These are phyloP conservation scores for Penicillium taxi DNA, from an alignment of 495 filamentous ascomycete genomes.

Conservation along the genomic window DNA sequence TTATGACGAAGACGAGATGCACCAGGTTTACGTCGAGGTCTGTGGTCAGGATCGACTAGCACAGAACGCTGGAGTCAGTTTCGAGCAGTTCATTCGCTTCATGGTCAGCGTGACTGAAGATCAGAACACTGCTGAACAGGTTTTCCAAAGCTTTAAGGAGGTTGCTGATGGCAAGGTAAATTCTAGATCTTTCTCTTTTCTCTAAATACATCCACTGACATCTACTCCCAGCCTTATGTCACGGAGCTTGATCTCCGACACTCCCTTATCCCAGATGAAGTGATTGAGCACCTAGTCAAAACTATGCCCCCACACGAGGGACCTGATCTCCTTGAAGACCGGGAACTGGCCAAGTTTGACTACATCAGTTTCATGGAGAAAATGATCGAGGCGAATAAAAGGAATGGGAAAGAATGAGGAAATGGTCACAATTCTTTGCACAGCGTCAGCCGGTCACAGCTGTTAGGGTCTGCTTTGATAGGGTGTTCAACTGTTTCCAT, in stretches of 20 bases:
- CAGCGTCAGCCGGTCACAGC: constrained; percentile 23
- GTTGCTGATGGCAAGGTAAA: constrained; percentile 90
- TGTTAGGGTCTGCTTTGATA: constrained; percentile 15
- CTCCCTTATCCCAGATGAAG: constrained; percentile 86
- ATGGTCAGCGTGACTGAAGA: constrained; percentile 99
- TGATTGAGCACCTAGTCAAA: constrained; percentile 83
- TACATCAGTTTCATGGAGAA: constrained; percentile 91
- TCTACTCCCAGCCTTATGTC: constrained; percentile 63
- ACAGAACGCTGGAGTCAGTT: constrained; percentile 62
- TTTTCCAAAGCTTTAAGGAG: constrained; percentile 92
- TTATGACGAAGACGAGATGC: constrained; percentile 95
- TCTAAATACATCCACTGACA: constrained; percentile 13
- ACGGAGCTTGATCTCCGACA: constrained; percentile 95
- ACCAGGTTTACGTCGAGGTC: constrained; percentile 77
- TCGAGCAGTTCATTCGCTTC: constrained; percentile 97
- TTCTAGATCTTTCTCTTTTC: constrained; percentile 3
- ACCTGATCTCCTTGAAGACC: constrained; percentile 69
- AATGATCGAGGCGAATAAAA: constrained; percentile 41
- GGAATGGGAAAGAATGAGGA: constrained; percentile 25
- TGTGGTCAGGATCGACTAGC: constrained; percentile 42
- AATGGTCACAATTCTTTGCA: constrained; percentile 15
- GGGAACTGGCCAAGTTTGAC: constrained; percentile 73
- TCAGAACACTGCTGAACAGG: constrained; percentile 96
- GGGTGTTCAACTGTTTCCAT: constrained; percentile 15
- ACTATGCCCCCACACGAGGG: constrained; percentile 77